These are phyloP conservation scores for Colletotrichum liaoningense DNA, from an alignment of 2,329 filamentous ascomycete species.

Conservation along the genomic window DNA sequence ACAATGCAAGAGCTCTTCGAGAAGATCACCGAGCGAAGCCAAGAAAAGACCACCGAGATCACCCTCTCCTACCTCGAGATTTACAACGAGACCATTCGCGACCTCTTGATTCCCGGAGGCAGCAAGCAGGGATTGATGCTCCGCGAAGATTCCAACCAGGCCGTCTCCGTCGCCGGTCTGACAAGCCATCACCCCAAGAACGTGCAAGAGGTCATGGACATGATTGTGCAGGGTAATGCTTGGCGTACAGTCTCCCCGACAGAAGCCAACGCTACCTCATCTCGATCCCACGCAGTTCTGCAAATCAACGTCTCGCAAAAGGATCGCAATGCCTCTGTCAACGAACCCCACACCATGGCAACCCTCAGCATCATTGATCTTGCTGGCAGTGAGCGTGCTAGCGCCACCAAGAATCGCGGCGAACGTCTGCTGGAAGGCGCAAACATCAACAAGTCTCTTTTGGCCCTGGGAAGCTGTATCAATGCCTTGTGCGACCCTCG, in stretches of 20 bases:
- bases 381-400: slow-evolving; percentile 94
- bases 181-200: slow-evolving; percentile 92
- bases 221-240: slow-evolving; percentile 95
- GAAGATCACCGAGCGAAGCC: slow-evolving; percentile 86
- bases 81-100: slow-evolving; percentile 98
- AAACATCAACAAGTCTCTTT: slow-evolving; percentile 98
- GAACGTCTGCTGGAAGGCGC: slow-evolving; percentile 92
- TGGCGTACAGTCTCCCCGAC: slow-evolving; percentile 96
- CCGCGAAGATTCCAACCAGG: slow-evolving; percentile 92
- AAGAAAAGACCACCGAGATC: slow-evolving; percentile 90
- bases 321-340: slow-evolving; percentile 90
- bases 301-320: slow-evolving; percentile 97
- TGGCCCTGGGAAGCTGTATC: slow-evolving; percentile 96
- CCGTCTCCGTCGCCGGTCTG: slow-evolving; percentile 89
- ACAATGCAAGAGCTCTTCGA: slow-evolving; percentile 99
- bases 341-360: slow-evolving; percentile 97
- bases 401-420: slow-evolving; percentile 95
- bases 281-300: slow-evolving; percentile 94
- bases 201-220: slow-evolving; percentile 98
- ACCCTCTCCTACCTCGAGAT: slow-evolving; percentile 97
- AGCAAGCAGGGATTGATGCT: slow-evolving; percentile 90
- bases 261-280: slow-evolving; percentile 96
- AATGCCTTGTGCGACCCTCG: slow-evolving; percentile 95
- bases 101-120: slow-evolving; percentile 87
- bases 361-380: slow-evolving; percentile 98